These are phyloP conservation scores for Lactuca sativa DNA, from an alignment of 129 eudicot genomes.

Conservation along the genomic window DNA sequence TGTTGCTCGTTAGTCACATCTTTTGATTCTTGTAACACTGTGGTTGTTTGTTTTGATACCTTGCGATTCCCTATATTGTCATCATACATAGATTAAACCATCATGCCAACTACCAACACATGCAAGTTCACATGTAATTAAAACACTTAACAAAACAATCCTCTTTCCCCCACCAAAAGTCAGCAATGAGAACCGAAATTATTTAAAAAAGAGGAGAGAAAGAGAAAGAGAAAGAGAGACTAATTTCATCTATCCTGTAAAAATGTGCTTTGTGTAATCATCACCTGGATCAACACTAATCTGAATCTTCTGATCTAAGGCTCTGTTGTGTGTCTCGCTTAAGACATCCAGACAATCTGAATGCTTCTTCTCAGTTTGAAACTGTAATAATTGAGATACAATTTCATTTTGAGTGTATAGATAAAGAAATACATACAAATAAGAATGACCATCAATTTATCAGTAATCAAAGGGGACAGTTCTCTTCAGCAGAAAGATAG, in stretches of 20 bases:
- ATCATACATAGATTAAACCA: slow-evolving; percentile 23
- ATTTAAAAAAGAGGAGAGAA: neutral
- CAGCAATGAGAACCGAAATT: neutral
- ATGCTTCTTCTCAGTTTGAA: no score
- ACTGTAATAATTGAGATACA: no score
- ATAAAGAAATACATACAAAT: no score
- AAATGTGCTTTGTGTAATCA: slow-evolving; percentile 15
- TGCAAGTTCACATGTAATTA: neutral
- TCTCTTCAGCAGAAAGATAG: no score
- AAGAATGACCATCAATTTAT: no score
- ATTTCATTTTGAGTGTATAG: no score
- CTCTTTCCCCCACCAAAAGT: neutral
- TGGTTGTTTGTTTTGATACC: slow-evolving; percentile 31
- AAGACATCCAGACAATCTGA: slow-evolving; percentile 26
- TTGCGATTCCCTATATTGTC: slow-evolving; percentile 48
- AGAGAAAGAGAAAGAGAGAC: no score
- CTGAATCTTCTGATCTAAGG: slow-evolving; percentile 29
- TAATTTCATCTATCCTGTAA: neutral
- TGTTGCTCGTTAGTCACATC: slow-evolving; percentile 32
- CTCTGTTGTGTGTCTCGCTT: slow-evolving; percentile 24
- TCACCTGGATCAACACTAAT: slow-evolving; percentile 37
- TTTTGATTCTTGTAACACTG: slow-evolving; percentile 25
- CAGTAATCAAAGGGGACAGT: no score
- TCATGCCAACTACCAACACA: slow-evolving; percentile 10
- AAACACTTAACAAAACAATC: no score